Percentiles rank a stretch among this genome's conserved stretches.
phyloP scores from a whole-genome alignment of 805 yeast species.

The Cyberlindnera amylophila region DNA sequence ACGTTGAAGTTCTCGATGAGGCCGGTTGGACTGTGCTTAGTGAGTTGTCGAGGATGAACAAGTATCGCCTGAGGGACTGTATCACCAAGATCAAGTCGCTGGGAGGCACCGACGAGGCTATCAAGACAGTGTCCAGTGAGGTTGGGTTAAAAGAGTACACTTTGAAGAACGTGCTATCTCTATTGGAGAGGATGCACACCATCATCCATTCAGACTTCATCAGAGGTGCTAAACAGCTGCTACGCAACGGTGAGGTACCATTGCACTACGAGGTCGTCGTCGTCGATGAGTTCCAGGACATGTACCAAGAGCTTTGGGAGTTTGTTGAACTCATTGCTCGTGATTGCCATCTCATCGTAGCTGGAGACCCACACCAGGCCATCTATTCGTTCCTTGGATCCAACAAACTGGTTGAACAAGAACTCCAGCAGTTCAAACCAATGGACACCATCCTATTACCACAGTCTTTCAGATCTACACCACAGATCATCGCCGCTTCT shows the following conservation, averaged over 20 bases:
- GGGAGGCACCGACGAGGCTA: slow-evolving; percentile 1
- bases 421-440: slow-evolving; percentile 19
- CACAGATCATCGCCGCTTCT: slow-evolving; percentile 49
- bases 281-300: slow-evolving; percentile 75
- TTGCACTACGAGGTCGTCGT: slow-evolving; percentile 39
- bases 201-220: slow-evolving; percentile 23
- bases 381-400: slow-evolving; percentile 67
- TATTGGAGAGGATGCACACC: slow-evolving; percentile 16
- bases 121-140: background rate
- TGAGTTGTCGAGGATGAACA: slow-evolving; percentile 11
- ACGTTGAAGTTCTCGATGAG: slow-evolving; percentile 49
- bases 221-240: slow-evolving; percentile 31
- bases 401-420: slow-evolving; percentile 31
- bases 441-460: slow-evolving; percentile 32
- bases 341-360: slow-evolving; percentile 53
- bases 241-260: slow-evolving; percentile 23
- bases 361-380: slow-evolving; percentile 72
- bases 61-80: slow-evolving; percentile 11
- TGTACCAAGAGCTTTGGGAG: slow-evolving; percentile 47
- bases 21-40: slow-evolving; percentile 44
- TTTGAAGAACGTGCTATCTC: slow-evolving; percentile 3
- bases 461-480: slow-evolving; percentile 60
- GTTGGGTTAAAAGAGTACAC: background rate
- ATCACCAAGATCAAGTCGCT: slow-evolving; percentile 1
- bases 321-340: slow-evolving; percentile 38